phyloP scores from a whole-genome alignment of 2,329 filamentous ascomycete species.

The Beauveria bassiana region DNA sequence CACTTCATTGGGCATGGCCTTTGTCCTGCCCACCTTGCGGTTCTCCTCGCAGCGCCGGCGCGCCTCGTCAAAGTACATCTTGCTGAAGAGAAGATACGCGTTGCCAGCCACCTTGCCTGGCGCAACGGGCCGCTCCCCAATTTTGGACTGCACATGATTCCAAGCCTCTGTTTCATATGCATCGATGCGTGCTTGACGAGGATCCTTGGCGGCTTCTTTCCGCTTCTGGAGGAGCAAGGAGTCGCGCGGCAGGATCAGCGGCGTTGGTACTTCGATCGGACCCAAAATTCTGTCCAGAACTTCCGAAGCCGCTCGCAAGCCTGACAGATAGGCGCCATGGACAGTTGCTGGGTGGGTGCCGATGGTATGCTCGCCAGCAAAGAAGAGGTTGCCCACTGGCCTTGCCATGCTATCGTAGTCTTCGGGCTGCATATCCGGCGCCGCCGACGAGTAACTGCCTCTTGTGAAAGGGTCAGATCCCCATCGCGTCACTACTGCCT shows the following conservation, averaged over 20 bases:
- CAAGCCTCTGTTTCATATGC: slow-evolving; percentile 49
- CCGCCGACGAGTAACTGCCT: slow-evolving; percentile 93
- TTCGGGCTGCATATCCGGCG: slow-evolving; percentile 68
- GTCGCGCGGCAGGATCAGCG: slow-evolving; percentile 63
- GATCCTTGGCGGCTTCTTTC: slow-evolving; percentile 42
- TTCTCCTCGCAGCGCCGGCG: slow-evolving; percentile 55
- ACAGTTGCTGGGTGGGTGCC: slow-evolving; percentile 95
- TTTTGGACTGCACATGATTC: slow-evolving; percentile 42
- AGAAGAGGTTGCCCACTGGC: slow-evolving; percentile 79
- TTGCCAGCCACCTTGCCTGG: slow-evolving; percentile 71
- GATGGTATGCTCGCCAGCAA: slow-evolving; percentile 94
- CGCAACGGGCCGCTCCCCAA: slow-evolving; percentile 68
- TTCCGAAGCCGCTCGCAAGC: slow-evolving; percentile 80
- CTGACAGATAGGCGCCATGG: slow-evolving; percentile 91
- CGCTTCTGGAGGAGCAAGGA: slow-evolving; percentile 45
- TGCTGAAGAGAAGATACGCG: slow-evolving; percentile 85
- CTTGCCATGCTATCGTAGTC: slow-evolving; percentile 92
- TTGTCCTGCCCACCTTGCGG: slow-evolving; percentile 54
- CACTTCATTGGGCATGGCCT: slow-evolving; percentile 69
- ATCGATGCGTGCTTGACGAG: slow-evolving; percentile 44
- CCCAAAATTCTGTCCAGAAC: slow-evolving; percentile 75
- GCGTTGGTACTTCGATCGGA: slow-evolving; percentile 67
- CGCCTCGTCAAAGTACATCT: slow-evolving; percentile 60
- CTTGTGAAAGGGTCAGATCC: slow-evolving; percentile 82
- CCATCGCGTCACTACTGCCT: slow-evolving; percentile 90